phyloP scores from a whole-genome alignment of 805 yeast species.

The Yarrowia bubula region DNA sequence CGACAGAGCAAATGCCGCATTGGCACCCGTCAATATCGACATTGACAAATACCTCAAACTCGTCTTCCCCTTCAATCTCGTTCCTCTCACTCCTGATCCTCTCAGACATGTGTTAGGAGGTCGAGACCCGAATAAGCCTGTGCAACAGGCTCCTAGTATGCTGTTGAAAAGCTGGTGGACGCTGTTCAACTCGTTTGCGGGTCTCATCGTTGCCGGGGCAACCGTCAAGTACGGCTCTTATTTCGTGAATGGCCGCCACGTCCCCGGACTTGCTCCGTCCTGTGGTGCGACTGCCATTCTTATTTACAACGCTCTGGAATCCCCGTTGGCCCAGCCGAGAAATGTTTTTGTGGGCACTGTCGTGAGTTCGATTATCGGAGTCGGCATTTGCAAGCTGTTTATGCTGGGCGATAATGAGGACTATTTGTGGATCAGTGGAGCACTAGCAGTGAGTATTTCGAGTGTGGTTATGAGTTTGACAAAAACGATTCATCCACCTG shows the following conservation, averaged over 20 bases:
- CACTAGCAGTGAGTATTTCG: constrained; percentile 54
- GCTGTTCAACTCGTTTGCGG: constrained; percentile 35
- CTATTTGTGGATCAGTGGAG: constrained; percentile 58
- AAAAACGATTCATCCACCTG: constrained; percentile 67
- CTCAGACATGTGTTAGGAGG: constrained; percentile 9
- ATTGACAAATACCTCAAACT: neutral
- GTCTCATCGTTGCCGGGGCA: constrained; percentile 34
- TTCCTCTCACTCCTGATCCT: neutral
- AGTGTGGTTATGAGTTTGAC: constrained; percentile 53
- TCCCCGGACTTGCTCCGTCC: constrained; percentile 38
- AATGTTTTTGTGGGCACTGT: constrained; percentile 58
- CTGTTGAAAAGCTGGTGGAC: constrained; percentile 21
- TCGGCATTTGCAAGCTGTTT: constrained; percentile 55
- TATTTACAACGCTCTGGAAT: constrained; percentile 52
- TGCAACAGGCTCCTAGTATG: neutral
- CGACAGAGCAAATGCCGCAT: neutral
- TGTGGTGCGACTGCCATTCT: constrained; percentile 63
- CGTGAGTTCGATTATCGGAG: constrained; percentile 52
- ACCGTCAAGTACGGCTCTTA: constrained; percentile 34
- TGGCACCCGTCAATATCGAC: neutral
- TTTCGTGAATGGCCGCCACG: constrained; percentile 32
- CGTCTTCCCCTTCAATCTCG: constrained; percentile 12
- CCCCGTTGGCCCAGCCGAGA: constrained; percentile 66
- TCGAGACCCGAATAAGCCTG: neutral
- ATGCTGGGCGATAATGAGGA: constrained; percentile 47